Conservation (phyloP, 1,284 basidiomycete genomes). For the Ustilago bromivora region DNA sequence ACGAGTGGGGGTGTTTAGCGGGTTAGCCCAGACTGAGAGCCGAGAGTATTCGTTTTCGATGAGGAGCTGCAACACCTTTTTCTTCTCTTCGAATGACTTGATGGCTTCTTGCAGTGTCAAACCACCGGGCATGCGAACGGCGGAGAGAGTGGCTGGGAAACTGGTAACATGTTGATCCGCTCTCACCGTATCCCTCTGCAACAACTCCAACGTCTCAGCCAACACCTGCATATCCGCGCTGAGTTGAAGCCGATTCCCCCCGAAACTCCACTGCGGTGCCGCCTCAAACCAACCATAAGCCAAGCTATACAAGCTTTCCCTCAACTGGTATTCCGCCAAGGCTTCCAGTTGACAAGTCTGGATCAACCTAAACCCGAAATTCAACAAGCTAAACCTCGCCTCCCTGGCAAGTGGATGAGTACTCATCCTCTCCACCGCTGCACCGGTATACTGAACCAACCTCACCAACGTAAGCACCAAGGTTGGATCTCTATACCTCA, state of each 20-base stretch:
- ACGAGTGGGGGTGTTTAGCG: slow-evolving; percentile 77
- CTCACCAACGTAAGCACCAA: slow-evolving; percentile 88
- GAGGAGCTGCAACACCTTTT: slow-evolving; percentile 76
- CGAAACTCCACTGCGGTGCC: slow-evolving; percentile 82
- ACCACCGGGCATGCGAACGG: slow-evolving; percentile 48
- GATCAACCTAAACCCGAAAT: slow-evolving; percentile 92
- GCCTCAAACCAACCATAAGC: slow-evolving; percentile 88
- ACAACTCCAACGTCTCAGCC: slow-evolving; percentile 82
- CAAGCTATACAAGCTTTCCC: slow-evolving; percentile 81
- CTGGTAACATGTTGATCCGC: slow-evolving; percentile 66
- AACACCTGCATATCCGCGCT: slow-evolving; percentile 88
- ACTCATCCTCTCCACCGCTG: slow-evolving; percentile 72
- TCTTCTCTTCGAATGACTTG: slow-evolving; percentile 38
- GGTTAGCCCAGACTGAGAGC: slow-evolving; percentile 90
- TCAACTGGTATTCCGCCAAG: slow-evolving; percentile 81
- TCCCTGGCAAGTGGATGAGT: slow-evolving; percentile 93
- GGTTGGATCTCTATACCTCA: slow-evolving; percentile 85
- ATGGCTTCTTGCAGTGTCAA: slow-evolving; percentile 50
- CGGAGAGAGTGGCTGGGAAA: slow-evolving; percentile 49
- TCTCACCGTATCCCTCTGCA: slow-evolving; percentile 80
- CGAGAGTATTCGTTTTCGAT: slow-evolving; percentile 91
- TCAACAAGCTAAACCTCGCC: slow-evolving; percentile 85
- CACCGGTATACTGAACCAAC: slow-evolving; percentile 77
- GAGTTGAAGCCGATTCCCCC: slow-evolving; percentile 88
- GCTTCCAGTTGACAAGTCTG: slow-evolving; percentile 88